Evolutionary conservation across 768 basidiomycete genomes (phyloP).

Genomic region (Rhodotorula diobovata): DNA sequence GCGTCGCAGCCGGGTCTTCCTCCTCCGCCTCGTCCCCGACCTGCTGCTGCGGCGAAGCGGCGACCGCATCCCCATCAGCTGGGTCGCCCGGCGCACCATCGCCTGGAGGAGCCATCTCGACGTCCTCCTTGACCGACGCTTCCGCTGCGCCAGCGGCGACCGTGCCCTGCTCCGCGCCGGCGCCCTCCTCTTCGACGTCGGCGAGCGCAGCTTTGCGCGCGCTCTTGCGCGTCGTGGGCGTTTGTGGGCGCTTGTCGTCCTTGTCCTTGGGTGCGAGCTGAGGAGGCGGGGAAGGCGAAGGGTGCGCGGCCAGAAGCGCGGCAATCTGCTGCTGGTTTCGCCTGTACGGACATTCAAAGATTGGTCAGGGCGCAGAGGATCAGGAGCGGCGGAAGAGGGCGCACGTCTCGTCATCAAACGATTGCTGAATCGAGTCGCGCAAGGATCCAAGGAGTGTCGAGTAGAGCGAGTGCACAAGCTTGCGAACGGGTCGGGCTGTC

Average conservation of each 20-base stretch:
- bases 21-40: too few species aligned
- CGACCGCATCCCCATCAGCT: too few species aligned
- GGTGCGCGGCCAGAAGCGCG: neutral
- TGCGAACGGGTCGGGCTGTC: constrained; percentile 24
- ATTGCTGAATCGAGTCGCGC: neutral
- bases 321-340: neutral
- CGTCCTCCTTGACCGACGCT: too few species aligned
- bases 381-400: neutral
- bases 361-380: neutral
- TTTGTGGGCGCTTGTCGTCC: neutral
- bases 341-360: neutral
- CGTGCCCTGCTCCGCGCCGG: too few species aligned
- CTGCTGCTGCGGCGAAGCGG: too few species aligned
- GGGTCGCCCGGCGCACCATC: too few species aligned
- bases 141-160: too few species aligned
- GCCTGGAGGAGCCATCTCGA: too few species aligned
- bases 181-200: neutral
- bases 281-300: neutral
- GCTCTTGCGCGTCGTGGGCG: constrained; percentile 4
- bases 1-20: neutral
- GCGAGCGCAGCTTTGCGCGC: neutral
- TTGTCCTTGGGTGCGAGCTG: neutral
- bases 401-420: constrained; percentile 16
- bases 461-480: constrained; percentile 32
- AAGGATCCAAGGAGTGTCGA: neutral